These are phyloP conservation scores for Begonia peltatifolia DNA, from an alignment of 306 rosid species.

Conservation along the genomic window DNA sequence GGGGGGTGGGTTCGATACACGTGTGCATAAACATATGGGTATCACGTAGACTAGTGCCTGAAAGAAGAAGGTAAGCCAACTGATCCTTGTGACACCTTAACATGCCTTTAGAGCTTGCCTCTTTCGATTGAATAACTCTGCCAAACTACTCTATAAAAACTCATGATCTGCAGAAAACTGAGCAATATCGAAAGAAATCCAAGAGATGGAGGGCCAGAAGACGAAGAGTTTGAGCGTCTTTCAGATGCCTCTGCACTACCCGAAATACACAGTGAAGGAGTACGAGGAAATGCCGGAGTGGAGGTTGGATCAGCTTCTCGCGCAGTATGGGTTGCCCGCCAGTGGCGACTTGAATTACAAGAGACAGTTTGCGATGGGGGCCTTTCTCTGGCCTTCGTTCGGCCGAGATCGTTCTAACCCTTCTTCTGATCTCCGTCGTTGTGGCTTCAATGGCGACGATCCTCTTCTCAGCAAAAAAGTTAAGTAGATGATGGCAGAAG, in stretches of 20 bases:
- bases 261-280: constrained; percentile 54
- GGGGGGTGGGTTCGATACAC: no score
- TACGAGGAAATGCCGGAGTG: constrained; percentile 67
- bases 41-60: constrained; percentile 1
- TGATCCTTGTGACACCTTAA: constrained; percentile 42
- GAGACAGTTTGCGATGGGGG: constrained; percentile 61
- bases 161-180: background rate
- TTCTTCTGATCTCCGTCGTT: background rate
- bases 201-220: constrained; percentile 29
- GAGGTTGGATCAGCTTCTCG: constrained; percentile 53
- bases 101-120: background rate
- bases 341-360: constrained; percentile 56
- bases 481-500: background rate
- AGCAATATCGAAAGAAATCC: background rate
- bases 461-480: constrained; percentile 10
- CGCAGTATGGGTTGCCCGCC: constrained; percentile 55
- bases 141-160: no score
- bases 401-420: background rate
- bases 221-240: constrained; percentile 19
- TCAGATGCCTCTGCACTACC: constrained; percentile 79
- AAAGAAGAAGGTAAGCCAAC: constrained; percentile 44
- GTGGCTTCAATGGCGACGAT: constrained; percentile 2
- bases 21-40: no score
- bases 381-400: constrained; percentile 58
- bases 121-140: no score